Base-by-base conservation (phyloP, 371 early-diverging fungal species). In the Polyrhizophydium stewartii region DNA sequence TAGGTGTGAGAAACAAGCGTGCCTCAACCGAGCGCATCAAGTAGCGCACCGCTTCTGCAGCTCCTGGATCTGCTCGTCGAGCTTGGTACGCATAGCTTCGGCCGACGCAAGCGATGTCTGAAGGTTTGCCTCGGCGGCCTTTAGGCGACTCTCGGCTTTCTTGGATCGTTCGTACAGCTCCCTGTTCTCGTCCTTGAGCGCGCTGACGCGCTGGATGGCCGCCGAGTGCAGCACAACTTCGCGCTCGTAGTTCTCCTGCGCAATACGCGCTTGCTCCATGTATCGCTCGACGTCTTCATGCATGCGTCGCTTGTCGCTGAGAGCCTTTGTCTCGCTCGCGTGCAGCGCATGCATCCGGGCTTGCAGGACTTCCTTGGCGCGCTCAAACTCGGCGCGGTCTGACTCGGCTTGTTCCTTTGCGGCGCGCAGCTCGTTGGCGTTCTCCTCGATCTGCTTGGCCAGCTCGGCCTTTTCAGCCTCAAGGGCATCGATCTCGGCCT, bases 341-440 rank as follows among this genome's bases (percentile, higher is more conserved):
- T 75, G 71, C 63, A 87, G 68, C 1, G 75, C 60, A 46, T 71
- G 75, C 22, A 82, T 62, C 53, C 86, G 86, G 16, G 79, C 78
- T 17, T 69, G 63, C 7, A 82, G 66, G 9, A 84, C 82, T 5
- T 74, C 66, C 58, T 82, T 79, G 65, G 86, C 87, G 60, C 84
- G 80, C 58, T 89, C 85, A 19, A 82, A 61, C 47, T 74, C 71
- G 0, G 60, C 49, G 27, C 76, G 75, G 38, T 78, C 73, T n/a
- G 64, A 52, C 28, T 80, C 81, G 1, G 65, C 53, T 63, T 81
- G 72, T 50, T 75, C 74, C 53, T 82, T 78, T 25, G 74, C 69
- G 21, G 78, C 73, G 27, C 74, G 69, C 43, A 82, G 33, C 47
- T 81, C 75, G 12, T 66, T 56, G 0, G 69, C 60, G 24, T 74